These are phyloP conservation scores for Magnusiomyces ingens DNA, from an alignment of 1,139 yeast genomes.

Conservation along the genomic window DNA sequence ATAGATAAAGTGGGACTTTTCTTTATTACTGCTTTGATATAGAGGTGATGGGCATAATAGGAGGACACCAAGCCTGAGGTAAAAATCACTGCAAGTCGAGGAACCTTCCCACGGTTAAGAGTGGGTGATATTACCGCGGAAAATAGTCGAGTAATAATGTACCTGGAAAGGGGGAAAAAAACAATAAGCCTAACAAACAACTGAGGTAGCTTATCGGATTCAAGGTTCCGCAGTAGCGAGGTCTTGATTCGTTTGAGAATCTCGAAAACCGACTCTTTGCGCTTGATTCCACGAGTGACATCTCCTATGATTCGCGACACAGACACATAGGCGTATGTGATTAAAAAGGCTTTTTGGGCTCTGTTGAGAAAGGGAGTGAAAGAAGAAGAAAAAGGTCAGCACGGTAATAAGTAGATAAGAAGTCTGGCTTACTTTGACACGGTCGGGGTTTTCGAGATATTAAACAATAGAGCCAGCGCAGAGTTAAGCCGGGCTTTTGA, in stretches of 20 bases:
- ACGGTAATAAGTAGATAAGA: neutral
- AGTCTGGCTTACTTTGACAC: slow-evolving; percentile 1
- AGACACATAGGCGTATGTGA: slow-evolving; percentile 37
- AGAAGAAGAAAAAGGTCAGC: neutral
- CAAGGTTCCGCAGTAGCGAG: slow-evolving; percentile 27
- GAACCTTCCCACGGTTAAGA: neutral
- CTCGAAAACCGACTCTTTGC: slow-evolving; percentile 17
- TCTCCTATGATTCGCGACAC: slow-evolving; percentile 33
- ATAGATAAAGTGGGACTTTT: slow-evolving; percentile 16
- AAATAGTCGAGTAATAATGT: slow-evolving; percentile 15
- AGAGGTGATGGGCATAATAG: slow-evolving; percentile 14
- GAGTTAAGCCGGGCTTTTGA: neutral
- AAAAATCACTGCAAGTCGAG: slow-evolving; percentile 17
- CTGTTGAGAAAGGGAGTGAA: slow-evolving; percentile 9
- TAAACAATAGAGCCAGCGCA: neutral
- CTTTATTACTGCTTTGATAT: slow-evolving; percentile 16
- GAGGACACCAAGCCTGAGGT: slow-evolving; percentile 17
- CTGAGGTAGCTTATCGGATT: slow-evolving; percentile 34
- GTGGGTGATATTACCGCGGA: neutral
- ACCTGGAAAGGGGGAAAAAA: slow-evolving; percentile 13
- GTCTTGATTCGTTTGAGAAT: slow-evolving; percentile 17
- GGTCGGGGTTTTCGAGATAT: slow-evolving; percentile 4
- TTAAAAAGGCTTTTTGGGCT: slow-evolving; percentile 31
- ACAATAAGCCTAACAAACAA: slow-evolving; percentile 28
- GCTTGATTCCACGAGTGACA: slow-evolving; percentile 22